Base-by-base conservation (phyloP, 2,329 filamentous ascomycete species). In the Colletotrichum siamense region DNA sequence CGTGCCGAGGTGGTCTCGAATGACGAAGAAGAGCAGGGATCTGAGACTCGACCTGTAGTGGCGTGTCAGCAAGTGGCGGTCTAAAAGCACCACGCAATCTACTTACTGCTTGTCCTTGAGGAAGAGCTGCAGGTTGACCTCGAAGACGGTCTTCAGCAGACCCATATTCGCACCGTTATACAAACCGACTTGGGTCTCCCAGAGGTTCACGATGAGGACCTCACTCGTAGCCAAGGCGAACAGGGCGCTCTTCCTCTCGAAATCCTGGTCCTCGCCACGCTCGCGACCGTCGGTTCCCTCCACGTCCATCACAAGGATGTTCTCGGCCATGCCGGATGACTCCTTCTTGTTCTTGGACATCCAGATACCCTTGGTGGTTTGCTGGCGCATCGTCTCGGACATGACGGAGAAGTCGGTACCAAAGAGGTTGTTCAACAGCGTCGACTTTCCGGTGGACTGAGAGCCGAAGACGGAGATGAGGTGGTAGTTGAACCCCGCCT, bases 121-220 rank as follows among this genome's bases (percentile, higher is more conserved):
- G 86, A 99, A 99, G 32, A 99, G 89, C 86, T 99, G 96, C 83
- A 99, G 85, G 84, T 99, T 99, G 85, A 99, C 97, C 87, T 99
- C 97, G 81, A 99, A 99, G 6, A 99, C 97, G 0, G 98, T 99
- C 91, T 99, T 99, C 82, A 99, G 89, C 81, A 99, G 87, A 10
- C 97, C 97, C 97, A 99, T 99, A 85, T 99, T 99, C 81, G 97
- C 97, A 73, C 97, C 97, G 87, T 99, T 96, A 84, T 99, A 99
- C 84, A 99, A 86, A 64, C 97, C 97, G 77, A 99, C 97, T 86
- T 99, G 97, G 85, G 98, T 96, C 86, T 99, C 97, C 97, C 97
- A 99, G 79, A 99, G 98, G 84, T 99, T 99, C 85, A 99, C 94
- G 83, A 99, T 98, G 80, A 99, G 90, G 69, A 99, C 96, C 88